phyloP scores from a whole-genome alignment of 495 filamentous ascomycete species.

The Parathielavia appendiculata region DNA sequence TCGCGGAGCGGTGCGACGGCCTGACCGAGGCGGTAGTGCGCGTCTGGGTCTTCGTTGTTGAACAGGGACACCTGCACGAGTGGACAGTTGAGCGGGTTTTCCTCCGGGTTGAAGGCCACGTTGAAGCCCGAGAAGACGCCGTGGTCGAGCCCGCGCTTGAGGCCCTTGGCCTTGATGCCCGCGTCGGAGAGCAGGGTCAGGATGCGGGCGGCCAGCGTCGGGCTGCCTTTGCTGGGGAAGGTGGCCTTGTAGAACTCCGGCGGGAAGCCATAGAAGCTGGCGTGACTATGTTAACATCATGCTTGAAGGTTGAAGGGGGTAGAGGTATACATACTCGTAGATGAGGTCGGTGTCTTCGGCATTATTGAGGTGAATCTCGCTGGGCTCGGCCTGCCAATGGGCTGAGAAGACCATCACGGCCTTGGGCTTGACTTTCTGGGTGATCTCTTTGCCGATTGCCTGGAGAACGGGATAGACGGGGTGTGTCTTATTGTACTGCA shows the following conservation, averaged over 20 bases:
- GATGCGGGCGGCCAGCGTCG: constrained; percentile 59
- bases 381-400: constrained; percentile 66
- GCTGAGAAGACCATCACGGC: constrained; percentile 84
- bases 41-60: constrained; percentile 58
- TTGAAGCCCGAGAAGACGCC: constrained; percentile 74
- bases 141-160: constrained; percentile 71
- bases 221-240: constrained; percentile 65
- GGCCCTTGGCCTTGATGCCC: constrained; percentile 59
- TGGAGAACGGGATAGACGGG: constrained; percentile 68
- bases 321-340: constrained; percentile 61
- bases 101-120: constrained; percentile 61
- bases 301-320: neutral
- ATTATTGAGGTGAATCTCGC: constrained; percentile 66
- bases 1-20: constrained; percentile 64
- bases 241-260: constrained; percentile 53
- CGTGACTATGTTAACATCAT: constrained; percentile 14
- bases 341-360: constrained; percentile 66
- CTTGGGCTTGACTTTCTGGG: constrained; percentile 68
- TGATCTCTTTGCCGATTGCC: constrained; percentile 71
- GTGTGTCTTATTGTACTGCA: constrained; percentile 69
- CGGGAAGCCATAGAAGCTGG: constrained; percentile 75
- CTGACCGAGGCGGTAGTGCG: constrained; percentile 67
- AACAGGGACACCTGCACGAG: constrained; percentile 79
- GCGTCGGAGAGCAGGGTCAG: constrained; percentile 53
- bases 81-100: constrained; percentile 72